Evolutionary conservation across 257 asterid species (phyloP).

Genomic region (Dorcoceras hygrometricum): DNA sequence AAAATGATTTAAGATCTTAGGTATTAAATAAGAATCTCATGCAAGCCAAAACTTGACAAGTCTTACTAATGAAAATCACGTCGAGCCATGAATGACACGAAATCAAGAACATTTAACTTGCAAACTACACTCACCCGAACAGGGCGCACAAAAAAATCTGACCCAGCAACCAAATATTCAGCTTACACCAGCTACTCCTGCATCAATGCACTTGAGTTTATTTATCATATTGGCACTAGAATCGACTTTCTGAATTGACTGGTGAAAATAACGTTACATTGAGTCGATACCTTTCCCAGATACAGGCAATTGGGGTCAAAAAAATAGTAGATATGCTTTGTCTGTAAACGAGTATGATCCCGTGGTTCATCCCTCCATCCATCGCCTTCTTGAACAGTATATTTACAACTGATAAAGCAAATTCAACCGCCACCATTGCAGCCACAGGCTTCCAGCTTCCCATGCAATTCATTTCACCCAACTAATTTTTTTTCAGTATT

Average conservation of each 20-base stretch:
- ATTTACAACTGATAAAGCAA: slow-evolving; percentile 41
- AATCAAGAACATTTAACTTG: too few species aligned
- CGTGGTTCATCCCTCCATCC: slow-evolving; percentile 42
- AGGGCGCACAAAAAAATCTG: slow-evolving; percentile 56
- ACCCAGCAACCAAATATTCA: slow-evolving; percentile 44
- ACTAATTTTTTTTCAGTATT: too few species aligned
- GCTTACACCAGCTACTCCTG: slow-evolving; percentile 55
- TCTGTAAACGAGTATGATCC: slow-evolving; percentile 44
- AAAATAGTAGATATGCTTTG: slow-evolving; percentile 41
- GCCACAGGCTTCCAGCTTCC: slow-evolving; percentile 39
- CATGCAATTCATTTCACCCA: slow-evolving; percentile 15
- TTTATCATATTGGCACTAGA: neutral
- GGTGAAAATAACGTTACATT: neutral
- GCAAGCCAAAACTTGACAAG: too few species aligned
- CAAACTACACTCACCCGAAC: slow-evolving; percentile 49
- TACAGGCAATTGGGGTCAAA: slow-evolving; percentile 58
- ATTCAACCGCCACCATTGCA: slow-evolving; percentile 47
- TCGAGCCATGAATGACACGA: too few species aligned
- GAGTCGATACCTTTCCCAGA: slow-evolving; percentile 47
- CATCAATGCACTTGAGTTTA: neutral
- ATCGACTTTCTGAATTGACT: neutral
- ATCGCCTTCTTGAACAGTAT: slow-evolving; percentile 50
- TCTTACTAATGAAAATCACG: too few species aligned
- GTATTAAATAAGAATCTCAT: neutral
- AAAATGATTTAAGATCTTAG: neutral